Evolutionary conservation across 2,329 filamentous ascomycete genomes (phyloP).

Genomic region (Penicillium aurantiogriseum): DNA sequence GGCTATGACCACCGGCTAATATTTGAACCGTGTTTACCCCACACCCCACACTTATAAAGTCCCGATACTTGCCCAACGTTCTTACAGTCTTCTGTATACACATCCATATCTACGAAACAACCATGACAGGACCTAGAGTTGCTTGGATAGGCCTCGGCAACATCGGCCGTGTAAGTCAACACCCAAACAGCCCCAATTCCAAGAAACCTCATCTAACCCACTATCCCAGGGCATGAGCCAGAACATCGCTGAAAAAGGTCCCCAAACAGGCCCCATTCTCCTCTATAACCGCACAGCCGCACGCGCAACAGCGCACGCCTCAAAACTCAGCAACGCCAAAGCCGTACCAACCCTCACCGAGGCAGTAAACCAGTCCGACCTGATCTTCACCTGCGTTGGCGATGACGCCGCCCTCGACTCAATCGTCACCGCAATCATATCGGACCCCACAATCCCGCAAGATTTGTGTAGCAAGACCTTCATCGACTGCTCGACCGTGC

Average conservation of each 20-base stretch:
- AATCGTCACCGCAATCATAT: constrained; percentile 58
- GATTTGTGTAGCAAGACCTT: constrained; percentile 71
- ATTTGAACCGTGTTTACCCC: constrained; percentile 15
- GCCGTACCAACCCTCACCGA: constrained; percentile 64
- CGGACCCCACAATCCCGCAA: constrained; percentile 11
- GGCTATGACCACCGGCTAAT: constrained; percentile 9
- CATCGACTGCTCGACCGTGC: constrained; percentile 83
- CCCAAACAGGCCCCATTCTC: constrained; percentile 68
- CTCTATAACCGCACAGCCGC: constrained; percentile 76
- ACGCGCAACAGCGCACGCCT: constrained; percentile 63
- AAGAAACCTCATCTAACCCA: constrained; percentile 9
- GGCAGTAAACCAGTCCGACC: constrained; percentile 66
- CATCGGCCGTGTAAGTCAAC: constrained; percentile 69
- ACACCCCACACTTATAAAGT: constrained; percentile 13
- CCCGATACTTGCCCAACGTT: not conserved
- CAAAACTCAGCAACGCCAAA: constrained; percentile 58
- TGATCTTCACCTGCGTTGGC: constrained; percentile 78
- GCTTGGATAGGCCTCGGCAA: constrained; percentile 84
- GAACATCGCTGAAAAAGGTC: constrained; percentile 77
- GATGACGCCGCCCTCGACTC: constrained; percentile 71
- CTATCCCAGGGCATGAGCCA: constrained; percentile 71
- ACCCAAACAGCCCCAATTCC: not conserved
- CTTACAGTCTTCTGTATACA: not conserved
- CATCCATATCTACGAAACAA: not conserved
- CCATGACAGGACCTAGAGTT: constrained; percentile 49